Evolutionary conservation across 495 filamentous ascomycete genomes (phyloP), one percentile per base, ranked within the genome.

Genomic region (Bacidia gigantensis): DNA sequence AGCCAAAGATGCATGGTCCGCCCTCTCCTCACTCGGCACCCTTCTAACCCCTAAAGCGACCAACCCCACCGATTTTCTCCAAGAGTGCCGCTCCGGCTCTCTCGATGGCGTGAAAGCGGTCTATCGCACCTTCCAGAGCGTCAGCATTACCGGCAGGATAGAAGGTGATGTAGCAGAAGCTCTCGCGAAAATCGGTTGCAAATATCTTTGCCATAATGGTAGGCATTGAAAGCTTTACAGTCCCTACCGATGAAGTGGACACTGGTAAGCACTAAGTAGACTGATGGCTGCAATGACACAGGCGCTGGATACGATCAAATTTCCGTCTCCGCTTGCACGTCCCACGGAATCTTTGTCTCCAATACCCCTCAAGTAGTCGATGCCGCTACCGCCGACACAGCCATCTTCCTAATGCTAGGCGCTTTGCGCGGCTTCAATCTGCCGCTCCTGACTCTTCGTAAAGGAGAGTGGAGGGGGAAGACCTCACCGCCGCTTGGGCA

Each of bases 251-350:
- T n/a, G n/a, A n/a, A n/a, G n/a, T n/a, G n/a, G n/a, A n/a, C n/a
- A n/a, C n/a, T n/a, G n/a, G n/a, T n/a, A n/a, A n/a, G n/a, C n/a
- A n/a, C n/a, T n/a, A n/a, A n/a, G n/a, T n/a, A n/a, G n/a, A n/a
- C n/a, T n/a, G n/a, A n/a, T n/a, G n/a, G n/a, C n/a, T n/a, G n/a
- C n/a, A n/a, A n/a, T n/a, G 12, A 7, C 42, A 38, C 38, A 78
- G 80, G 79, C 39, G 84, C 86, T 35, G 87, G 87, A 20, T 92
- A 90, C 66, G 87, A 92, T 65, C 81, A 87, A 66, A 69, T 92
- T 50, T 77, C 83, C 62, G 72, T 88, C 26, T 66, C 77, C 51
- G 81, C 81, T 29, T 89, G 85, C 71, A 82, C 75, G 14, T 70
- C 72, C 1, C 75, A 74, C 51, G 67, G 63, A 26, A 77, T 95